Percentiles rank a stretch among this genome's conserved stretches.
These are phyloP conservation scores for Tarenaya hassleriana DNA, from an alignment of 345 rosid species.

Conservation along the genomic window DNA sequence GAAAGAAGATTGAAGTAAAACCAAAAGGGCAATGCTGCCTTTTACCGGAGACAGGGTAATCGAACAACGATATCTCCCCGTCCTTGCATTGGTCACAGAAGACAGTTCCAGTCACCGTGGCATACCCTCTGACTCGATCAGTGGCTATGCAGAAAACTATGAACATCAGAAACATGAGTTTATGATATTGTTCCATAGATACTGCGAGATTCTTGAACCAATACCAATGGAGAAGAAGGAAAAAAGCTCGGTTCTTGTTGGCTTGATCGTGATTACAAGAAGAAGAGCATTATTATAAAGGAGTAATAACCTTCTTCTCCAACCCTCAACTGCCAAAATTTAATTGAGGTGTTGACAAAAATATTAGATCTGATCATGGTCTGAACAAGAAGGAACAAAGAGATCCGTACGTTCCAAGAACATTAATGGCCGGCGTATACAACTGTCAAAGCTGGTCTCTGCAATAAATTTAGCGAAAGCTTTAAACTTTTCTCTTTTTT, in stretches of 20 bases:
- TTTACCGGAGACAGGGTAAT: conserved; percentile 65
- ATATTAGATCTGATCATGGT: conserved; percentile 13
- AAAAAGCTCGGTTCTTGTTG: conserved; percentile 13
- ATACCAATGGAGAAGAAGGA: conserved; percentile 23
- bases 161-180: conserved; percentile 34
- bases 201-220: conserved; percentile 9
- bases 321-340: conserved; percentile 51
- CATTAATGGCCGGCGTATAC: conserved; percentile 22
- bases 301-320: conserved; percentile 19
- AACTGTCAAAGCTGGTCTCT: conserved; percentile 20
- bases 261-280: conserved; percentile 11
- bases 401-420: conserved; percentile 22
- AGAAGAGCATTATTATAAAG: conserved; percentile 16
- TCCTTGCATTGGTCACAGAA: conserved; percentile 94
- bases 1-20: not conserved
- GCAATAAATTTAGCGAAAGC: conserved; percentile 20
- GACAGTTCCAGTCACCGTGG: conserved; percentile 63
- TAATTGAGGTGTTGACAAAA: conserved; percentile 31
- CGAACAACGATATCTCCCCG: conserved; percentile 64
- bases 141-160: conserved; percentile 44
- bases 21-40: not conserved
- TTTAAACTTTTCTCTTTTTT: not conserved
- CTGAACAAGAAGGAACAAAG: conserved; percentile 20
- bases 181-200: conserved; percentile 39
- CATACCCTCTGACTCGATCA: conserved; percentile 44